A percentile compares a stretch with the other conserved stretches of the same genome.
These are phyloP conservation scores for Cordia subcordata DNA, from an alignment of 257 asterid species.

Conservation along the genomic window DNA sequence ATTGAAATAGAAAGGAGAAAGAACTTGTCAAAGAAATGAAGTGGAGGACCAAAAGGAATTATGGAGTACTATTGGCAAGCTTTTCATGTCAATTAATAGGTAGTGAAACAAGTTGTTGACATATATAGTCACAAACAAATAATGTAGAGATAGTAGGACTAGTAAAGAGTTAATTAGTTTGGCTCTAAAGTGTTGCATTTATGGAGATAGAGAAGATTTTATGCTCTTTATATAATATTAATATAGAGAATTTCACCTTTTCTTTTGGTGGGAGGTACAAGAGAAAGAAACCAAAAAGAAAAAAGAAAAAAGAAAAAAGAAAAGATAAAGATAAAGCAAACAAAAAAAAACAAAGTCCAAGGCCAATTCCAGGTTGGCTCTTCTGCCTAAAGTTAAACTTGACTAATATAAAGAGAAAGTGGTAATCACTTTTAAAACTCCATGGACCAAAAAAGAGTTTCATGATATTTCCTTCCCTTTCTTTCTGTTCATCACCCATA, in stretches of 20 bases:
- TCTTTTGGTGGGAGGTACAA: not conserved
- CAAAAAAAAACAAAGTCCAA: too few relatives aligned
- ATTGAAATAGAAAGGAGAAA: too few relatives aligned
- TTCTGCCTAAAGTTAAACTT: not conserved
- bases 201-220: not conserved
- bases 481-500: not conserved
- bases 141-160: not conserved
- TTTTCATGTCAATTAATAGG: slow-evolving; percentile 4
- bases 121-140: not conserved
- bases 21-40: not conserved
- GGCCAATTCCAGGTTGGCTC: not conserved
- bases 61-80: not conserved
- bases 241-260: not conserved
- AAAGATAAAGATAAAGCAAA: not conserved
- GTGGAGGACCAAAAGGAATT: not conserved
- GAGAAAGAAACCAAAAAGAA: not conserved
- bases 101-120: not conserved
- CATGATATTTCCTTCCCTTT: not conserved
- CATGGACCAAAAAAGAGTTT: not conserved
- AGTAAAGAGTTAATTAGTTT: not conserved
- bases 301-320: not conserved
- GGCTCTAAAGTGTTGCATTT: not conserved
- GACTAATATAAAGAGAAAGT: not conserved
- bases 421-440: not conserved
- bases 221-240: not conserved